Conservation (phyloP, 1,284 basidiomycete species). For the Trametes polyzona region DNA sequence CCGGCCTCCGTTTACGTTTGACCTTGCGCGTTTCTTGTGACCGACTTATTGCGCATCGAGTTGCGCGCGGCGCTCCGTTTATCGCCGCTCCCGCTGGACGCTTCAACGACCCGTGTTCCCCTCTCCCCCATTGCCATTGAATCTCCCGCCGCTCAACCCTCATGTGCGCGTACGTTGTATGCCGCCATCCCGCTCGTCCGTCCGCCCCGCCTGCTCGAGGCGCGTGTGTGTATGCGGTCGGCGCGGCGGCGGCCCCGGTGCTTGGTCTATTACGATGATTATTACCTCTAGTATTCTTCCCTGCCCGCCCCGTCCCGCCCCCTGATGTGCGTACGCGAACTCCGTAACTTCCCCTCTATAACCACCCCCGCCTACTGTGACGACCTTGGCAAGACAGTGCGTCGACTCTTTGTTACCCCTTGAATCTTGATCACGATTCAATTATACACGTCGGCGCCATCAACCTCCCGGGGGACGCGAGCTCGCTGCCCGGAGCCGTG, state of each 20-base stretch:
- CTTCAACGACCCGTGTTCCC: constrained; percentile 28
- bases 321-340: constrained; percentile 23
- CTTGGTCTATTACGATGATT: constrained; percentile 13
- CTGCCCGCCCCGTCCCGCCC: no score
- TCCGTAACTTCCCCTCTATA: no score
- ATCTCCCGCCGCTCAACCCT: no score
- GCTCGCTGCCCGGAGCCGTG: not conserved
- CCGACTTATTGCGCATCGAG: constrained; percentile 7
- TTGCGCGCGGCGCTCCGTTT: not conserved
- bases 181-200: no score
- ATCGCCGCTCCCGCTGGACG: constrained; percentile 28
- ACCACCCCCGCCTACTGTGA: no score
- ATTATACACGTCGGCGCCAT: not conserved
- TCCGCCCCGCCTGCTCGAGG: no score
- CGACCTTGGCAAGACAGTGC: constrained; percentile 26
- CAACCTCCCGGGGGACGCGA: not conserved
- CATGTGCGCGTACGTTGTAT: constrained; percentile 7
- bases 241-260: constrained; percentile 14
- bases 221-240: constrained; percentile 8
- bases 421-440: not conserved
- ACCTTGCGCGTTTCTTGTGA: not conserved
- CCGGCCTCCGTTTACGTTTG: constrained; percentile 1
- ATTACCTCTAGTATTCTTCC: constrained; percentile 14
- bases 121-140: no score
- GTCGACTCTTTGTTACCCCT: constrained; percentile 16